Evolutionary conservation across 2,329 filamentous ascomycete species (phyloP).

Genomic region (Fusarium xyrophilum): DNA sequence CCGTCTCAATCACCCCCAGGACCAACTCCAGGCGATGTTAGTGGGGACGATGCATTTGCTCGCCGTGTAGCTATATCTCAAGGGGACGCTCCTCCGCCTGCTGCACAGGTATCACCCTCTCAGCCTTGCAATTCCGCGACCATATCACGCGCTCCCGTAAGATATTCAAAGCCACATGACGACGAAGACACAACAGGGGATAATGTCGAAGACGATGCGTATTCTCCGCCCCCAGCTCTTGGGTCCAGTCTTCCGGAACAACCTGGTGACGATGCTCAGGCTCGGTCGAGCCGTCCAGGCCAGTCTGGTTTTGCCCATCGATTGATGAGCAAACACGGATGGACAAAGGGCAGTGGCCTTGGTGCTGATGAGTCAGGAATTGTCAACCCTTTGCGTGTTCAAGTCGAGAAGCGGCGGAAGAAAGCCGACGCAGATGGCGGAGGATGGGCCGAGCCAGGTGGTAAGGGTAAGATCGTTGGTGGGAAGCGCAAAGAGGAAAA

Average conservation of each 20-base stretch:
- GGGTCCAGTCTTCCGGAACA: slow-evolving; percentile 52
- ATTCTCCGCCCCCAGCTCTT: slow-evolving; percentile 56
- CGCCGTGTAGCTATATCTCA: slow-evolving; percentile 66
- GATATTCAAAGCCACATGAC: slow-evolving; percentile 60
- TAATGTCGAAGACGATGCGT: slow-evolving; percentile 51
- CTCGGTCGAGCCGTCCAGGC: slow-evolving; percentile 72
- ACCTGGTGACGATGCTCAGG: slow-evolving; percentile 45
- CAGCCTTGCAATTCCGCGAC: slow-evolving; percentile 58
- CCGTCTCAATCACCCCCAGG: slow-evolving; percentile 57
- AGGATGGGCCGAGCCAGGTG: slow-evolving; percentile 73
- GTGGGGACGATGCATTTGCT: slow-evolving; percentile 73
- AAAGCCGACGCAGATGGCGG: slow-evolving; percentile 79
- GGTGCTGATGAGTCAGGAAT: slow-evolving; percentile 86
- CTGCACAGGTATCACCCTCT: slow-evolving; percentile 46
- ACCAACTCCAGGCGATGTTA: slow-evolving; percentile 62
- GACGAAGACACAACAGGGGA: slow-evolving; percentile 48
- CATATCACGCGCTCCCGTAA: slow-evolving; percentile 80
- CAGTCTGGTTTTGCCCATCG: slow-evolving; percentile 86
- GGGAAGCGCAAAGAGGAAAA: slow-evolving; percentile 63
- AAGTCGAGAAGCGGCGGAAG: slow-evolving; percentile 87
- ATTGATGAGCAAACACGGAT: slow-evolving; percentile 92
- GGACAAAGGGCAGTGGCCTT: slow-evolving; percentile 85
- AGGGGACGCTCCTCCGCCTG: slow-evolving; percentile 43
- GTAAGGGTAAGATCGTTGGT: slow-evolving; percentile 81
- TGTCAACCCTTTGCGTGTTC: slow-evolving; percentile 79